A percentile compares a stretch with the other conserved stretches of the same genome.
These are phyloP conservation scores for Ensete ventricosum DNA, from an alignment of 176 grass and related monocot species.

Conservation along the genomic window DNA sequence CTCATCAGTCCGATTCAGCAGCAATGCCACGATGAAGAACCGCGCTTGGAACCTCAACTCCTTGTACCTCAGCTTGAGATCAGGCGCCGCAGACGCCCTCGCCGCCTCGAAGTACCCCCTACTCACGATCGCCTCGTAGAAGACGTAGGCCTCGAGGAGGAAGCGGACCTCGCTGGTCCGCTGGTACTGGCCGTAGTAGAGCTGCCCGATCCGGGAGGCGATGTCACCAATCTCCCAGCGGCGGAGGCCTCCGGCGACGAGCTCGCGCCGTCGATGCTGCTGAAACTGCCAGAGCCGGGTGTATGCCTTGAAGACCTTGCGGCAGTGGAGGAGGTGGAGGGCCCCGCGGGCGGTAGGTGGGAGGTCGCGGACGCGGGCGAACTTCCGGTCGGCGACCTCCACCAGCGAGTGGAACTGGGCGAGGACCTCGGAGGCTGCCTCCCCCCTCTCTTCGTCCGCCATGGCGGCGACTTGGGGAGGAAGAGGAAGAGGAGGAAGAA, in stretches of 20 bases:
- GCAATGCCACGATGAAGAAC: slow-evolving; percentile 75
- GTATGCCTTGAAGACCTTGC: slow-evolving; percentile 97
- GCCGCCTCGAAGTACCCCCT: slow-evolving; percentile 67
- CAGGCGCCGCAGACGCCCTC: slow-evolving; percentile 9
- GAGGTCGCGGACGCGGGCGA: slow-evolving; percentile 83
- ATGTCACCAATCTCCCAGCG: slow-evolving; percentile 95
- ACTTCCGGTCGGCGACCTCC: slow-evolving; percentile 83
- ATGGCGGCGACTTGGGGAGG: slow-evolving; percentile 4
- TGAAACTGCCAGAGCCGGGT: slow-evolving; percentile 83
- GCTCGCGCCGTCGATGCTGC: slow-evolving; percentile 57
- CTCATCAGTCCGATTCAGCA: slow-evolving; percentile 58
- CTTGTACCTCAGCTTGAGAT: slow-evolving; percentile 70
- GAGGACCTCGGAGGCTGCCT: slow-evolving; percentile 35
- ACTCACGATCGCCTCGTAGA: slow-evolving; percentile 95
- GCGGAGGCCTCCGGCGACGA: slow-evolving; percentile 53
- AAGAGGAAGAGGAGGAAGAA: not conserved
- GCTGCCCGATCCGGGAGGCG: slow-evolving; percentile 97
- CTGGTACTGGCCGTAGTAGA: slow-evolving; percentile 91
- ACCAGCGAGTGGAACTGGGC: slow-evolving; percentile 45
- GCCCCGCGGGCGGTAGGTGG: slow-evolving; percentile 50
- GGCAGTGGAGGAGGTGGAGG: slow-evolving; percentile 58
- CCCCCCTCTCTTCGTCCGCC: slow-evolving; percentile 31
- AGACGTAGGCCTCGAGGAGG: slow-evolving; percentile 89
- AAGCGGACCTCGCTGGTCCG: slow-evolving; percentile 86
- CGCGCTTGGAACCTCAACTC: slow-evolving; percentile 80